Percentiles rank a stretch among this genome's conserved stretches.
These are phyloP conservation scores for Paecilomyces fulvus DNA, from an alignment of 2,329 filamentous ascomycete species.

Conservation along the genomic window DNA sequence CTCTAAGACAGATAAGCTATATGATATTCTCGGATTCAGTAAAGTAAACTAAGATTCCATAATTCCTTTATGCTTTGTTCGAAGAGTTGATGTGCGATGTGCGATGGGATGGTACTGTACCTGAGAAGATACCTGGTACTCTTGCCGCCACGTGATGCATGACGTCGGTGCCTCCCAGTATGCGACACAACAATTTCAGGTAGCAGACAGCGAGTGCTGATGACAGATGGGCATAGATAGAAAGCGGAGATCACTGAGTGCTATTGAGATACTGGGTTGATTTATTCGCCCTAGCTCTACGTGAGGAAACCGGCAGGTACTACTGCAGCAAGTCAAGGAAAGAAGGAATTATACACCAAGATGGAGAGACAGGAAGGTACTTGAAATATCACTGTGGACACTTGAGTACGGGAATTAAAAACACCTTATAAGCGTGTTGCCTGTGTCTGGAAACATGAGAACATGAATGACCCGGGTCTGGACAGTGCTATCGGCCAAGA, in stretches of 20 bases:
- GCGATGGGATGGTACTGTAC: too few relatives aligned
- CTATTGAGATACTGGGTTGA: background rate
- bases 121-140: too few relatives aligned
- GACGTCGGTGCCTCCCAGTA: background rate
- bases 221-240: background rate
- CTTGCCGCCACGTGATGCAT: background rate
- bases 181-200: background rate
- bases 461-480: background rate
- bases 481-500: background rate
- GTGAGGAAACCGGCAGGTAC: too few relatives aligned
- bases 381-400: background rate
- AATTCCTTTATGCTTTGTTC: too few relatives aligned
- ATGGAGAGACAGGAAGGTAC: background rate
- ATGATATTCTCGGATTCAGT: too few relatives aligned
- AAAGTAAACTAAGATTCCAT: too few relatives aligned
- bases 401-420: background rate
- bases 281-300: too few relatives aligned
- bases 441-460: background rate
- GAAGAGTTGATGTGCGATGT: too few relatives aligned
- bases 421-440: too few relatives aligned
- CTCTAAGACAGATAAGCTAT: too few relatives aligned
- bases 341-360: too few relatives aligned
- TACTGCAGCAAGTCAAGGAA: too few relatives aligned
- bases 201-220: background rate
- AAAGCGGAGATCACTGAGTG: background rate